A percentile compares a stretch with the other conserved stretches of the same genome.
phyloP scores from a whole-genome alignment of 805 yeast genomes.

The Brettanomyces bruxellensis region DNA sequence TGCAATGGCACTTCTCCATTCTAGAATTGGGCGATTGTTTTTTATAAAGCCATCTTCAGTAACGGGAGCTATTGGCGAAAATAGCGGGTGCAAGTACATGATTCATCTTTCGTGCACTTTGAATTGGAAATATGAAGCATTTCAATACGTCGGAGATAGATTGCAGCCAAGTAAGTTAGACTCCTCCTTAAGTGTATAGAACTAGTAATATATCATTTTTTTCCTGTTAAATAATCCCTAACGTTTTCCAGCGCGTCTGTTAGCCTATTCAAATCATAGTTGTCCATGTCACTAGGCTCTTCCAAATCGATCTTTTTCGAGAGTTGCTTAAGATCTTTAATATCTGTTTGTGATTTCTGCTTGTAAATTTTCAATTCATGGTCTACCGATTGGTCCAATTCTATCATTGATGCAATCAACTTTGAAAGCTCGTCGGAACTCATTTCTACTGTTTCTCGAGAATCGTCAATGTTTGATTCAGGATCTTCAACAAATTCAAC shows the following conservation, averaged over 20 bases:
- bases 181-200: slow-evolving; percentile 14
- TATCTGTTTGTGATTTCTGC: too few relatives aligned
- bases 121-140: slow-evolving; percentile 74
- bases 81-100: slow-evolving; percentile 59
- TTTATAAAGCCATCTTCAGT: slow-evolving; percentile 40
- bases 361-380: background rate
- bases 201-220: background rate
- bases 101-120: slow-evolving; percentile 67
- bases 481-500: slow-evolving; percentile 8
- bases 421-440: slow-evolving; percentile 12
- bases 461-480: background rate
- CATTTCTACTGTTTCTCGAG: slow-evolving; percentile 1
- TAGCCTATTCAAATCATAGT: too few relatives aligned
- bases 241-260: too few relatives aligned
- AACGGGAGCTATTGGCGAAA: slow-evolving; percentile 49
- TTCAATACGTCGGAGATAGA: slow-evolving; percentile 11
- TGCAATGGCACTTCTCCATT: slow-evolving; percentile 90
- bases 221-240: too few relatives aligned
- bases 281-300: too few relatives aligned
- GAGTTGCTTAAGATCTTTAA: too few relatives aligned
- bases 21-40: slow-evolving; percentile 63
- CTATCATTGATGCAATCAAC: slow-evolving; percentile 16
- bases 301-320: too few relatives aligned
- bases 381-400: slow-evolving; percentile 21
- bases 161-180: slow-evolving; percentile 14